Evolutionary conservation across 176 grass and related monocot species (phyloP), one percentile per base, ranked within the genome.

Genomic region (Pharus latifolius): DNA sequence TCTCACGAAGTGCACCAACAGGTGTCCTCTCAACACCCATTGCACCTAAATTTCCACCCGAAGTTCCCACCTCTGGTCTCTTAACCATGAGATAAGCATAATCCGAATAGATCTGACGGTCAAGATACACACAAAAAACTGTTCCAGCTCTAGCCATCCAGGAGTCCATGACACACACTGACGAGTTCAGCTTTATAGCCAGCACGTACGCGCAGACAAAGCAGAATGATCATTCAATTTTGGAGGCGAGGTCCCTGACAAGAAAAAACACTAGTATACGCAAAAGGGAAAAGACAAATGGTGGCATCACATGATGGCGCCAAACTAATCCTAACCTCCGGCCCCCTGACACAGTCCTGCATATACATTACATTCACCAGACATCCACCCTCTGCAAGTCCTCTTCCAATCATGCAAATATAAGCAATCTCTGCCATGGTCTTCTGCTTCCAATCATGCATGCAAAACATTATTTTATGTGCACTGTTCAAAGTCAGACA

Each of bases 311-410:
- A 80, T 80, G 83, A 42, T 14, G 41, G 56, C 12, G 24, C 50
- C 48, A 43, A 43, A 17, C 31, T 34, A 47, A 62, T 67, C 41
- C 60, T 78, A 62, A 25, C 43, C 43, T 57, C 63, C n/a, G n/a
- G n/a, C n/a, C n/a, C n/a, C 75, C 77, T 80, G 83, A 80, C 83
- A 80, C 63, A 11, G 40, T 75, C 56, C 76, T 75, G 46, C 2
- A 72, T 20, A 31, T 19, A 22, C 37, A 54, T 2, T 30, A 31
- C 22, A 14, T 31, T 16, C 19, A 8, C 11, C 31, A 50, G 63
- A 75, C 83, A 85, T 46, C 13, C 18, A 41, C 25, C 54, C 67
- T 80, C 92, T 82, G 85, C 85, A 79, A 59, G 82, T 94, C 90
- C 28, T 63, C 55, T 54, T 37, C 40, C 65, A 85, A 80, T 80